Conservation (phyloP, 1,139 yeast genomes). For the Williopsis jadinii region DNA sequence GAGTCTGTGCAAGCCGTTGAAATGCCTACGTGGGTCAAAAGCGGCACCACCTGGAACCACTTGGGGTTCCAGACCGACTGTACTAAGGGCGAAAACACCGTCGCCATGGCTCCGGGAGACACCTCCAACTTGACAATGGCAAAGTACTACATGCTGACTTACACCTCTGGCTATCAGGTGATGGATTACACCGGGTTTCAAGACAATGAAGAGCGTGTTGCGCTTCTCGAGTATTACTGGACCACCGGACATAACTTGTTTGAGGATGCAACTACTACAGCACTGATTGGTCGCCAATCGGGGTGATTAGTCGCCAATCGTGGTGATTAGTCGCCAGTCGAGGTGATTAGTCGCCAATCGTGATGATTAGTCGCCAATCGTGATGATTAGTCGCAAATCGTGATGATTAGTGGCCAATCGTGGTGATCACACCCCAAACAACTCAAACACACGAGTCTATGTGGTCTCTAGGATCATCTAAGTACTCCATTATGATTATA, state of each 20-base stretch:
- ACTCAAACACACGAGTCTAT: too few species aligned
- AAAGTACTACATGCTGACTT: conserved; percentile 1
- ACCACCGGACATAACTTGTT: not conserved
- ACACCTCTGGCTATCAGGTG: not conserved
- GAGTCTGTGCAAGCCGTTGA: not conserved
- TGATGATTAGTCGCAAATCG: too few species aligned
- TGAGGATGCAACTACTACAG: too few species aligned
- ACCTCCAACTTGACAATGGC: conserved; percentile 1
- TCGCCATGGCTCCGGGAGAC: not conserved
- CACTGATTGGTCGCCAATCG: too few species aligned
- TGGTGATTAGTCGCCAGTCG: too few species aligned
- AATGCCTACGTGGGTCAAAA: not conserved
- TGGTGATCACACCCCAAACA: too few species aligned
- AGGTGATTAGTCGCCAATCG: too few species aligned
- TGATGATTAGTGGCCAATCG: too few species aligned
- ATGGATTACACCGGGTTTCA: conserved; percentile 2
- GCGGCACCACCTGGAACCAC: not conserved
- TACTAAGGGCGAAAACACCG: not conserved
- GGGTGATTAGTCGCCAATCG: too few species aligned
- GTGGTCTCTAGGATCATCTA: too few species aligned
- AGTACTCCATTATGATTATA: too few species aligned
- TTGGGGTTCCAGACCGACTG: not conserved
- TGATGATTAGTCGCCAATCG: too few species aligned
- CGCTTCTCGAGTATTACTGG: conserved; percentile 1
- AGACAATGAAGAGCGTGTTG: not conserved